phyloP scores from a whole-genome alignment of 306 rosid species.

The Malus asiatica region DNA sequence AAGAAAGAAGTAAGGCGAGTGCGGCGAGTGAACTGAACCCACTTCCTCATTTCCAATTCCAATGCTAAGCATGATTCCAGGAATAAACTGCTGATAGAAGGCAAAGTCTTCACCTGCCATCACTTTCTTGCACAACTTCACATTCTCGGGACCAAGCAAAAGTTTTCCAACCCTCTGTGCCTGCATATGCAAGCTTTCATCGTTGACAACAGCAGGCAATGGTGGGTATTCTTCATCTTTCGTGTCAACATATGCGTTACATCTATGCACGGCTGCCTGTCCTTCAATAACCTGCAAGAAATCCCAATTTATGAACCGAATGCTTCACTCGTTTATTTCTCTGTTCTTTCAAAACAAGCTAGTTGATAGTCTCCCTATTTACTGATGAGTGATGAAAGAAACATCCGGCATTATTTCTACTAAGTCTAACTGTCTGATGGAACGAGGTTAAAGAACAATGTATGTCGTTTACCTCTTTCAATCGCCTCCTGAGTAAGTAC shows the following conservation, averaged over 20 bases:
- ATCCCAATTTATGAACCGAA: not conserved
- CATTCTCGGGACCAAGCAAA: slow-evolving; percentile 54
- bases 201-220: slow-evolving; percentile 36
- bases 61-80: slow-evolving; percentile 39
- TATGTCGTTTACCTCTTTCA: slow-evolving; percentile 44
- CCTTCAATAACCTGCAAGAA: slow-evolving; percentile 51
- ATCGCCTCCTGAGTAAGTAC: slow-evolving; percentile 40
- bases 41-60: slow-evolving; percentile 60
- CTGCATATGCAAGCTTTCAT: slow-evolving; percentile 47
- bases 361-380: not conserved
- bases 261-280: slow-evolving; percentile 64
- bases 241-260: slow-evolving; percentile 37
- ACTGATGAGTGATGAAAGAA: not conserved
- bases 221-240: slow-evolving; percentile 19
- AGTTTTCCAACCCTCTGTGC: slow-evolving; percentile 50
- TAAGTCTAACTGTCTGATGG: not conserved
- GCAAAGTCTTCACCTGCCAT: slow-evolving; percentile 80
- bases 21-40: slow-evolving; percentile 61
- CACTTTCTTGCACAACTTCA: slow-evolving; percentile 27
- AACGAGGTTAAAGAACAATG: slow-evolving; percentile 1
- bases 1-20: slow-evolving; percentile 64
- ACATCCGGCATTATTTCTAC: not conserved
- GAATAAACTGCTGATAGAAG: slow-evolving; percentile 48
- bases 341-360: not conserved
- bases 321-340: not conserved